Evolutionary conservation across 345 rosid species (phyloP), one percentile per base, ranked within the genome.

Genomic region (Arabidopsis arenosa): DNA sequence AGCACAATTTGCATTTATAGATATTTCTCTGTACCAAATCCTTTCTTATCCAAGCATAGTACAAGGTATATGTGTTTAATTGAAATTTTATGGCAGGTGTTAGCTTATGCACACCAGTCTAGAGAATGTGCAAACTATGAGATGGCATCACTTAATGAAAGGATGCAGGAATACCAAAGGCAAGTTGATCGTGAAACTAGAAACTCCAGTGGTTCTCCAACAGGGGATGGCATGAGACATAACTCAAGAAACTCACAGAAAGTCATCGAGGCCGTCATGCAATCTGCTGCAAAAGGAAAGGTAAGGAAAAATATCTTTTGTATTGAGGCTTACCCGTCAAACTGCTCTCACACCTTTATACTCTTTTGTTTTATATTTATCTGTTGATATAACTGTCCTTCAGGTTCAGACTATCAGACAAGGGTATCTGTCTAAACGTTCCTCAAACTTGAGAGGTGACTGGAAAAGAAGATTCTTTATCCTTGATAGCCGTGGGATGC

Each of bases 401-500:
- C 85, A 90, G 96, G 93, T 90, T 60, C 88, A 88, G 85, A 88
- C 90, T 47, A 88, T 90, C 62, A 84, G 91, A 59, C 93, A 90
- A 80, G 96, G 96, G 23, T 90, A 88, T 81, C 81, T 90, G 13
- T 86, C 96, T 32, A 90, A 90, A 80, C 88, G 96, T 74, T 90
- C 96, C n/a, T 88, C 93, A 70, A 90, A 88, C 79, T 72, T 90
- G 82, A 86, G 96, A 74, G 93, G 87, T 66, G 89, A 88, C 61
- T 90, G 96, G 93, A 90, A 90, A 76, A 85, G 96, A 81, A 85
- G 96, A 68, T 90, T 82, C 80, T 90, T 90, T 82, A 87, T 90
- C 54, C 93, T 90, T 66, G 96, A 90, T 77, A 90, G 89, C 77
- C 86, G 91, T 57, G 96, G 96, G 75, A 83, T 88, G 90, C 80